Base-by-base conservation (phyloP, 2,329 filamentous ascomycete species). In the Ophiostoma piceae region DNA sequence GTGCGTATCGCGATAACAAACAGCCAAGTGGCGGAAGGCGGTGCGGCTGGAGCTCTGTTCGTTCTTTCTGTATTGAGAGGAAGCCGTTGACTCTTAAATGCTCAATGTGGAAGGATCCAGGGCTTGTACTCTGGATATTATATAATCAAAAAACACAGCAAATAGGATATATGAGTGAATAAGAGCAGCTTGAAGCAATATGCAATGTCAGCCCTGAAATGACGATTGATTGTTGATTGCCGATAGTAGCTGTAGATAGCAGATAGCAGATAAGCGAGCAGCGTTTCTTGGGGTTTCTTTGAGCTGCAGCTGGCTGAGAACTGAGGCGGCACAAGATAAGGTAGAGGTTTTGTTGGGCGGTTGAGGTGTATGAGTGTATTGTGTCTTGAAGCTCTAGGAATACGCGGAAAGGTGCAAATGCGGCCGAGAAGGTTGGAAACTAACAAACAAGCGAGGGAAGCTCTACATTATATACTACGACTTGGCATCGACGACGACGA, bases 1-100 rank as follows among this genome's bases (percentile, higher is more conserved):
- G 51, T 64, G 60, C 60, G 60, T 65, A 39, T 65, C 60, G 35
- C 62, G 62, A 65, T 65, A 65, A 65, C 37, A 47, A 29, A 7
- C n/a, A 39, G 65, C 7, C 19, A 57, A 39, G 35, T 39, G 19
- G 35, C 32, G 64, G 64, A 39, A 66, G 37, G 64, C 2, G 62
- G 32, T 64, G 60, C 19, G 64, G 64, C 9, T 41, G 64, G 64
- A 39, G 62, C 62, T 64, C 51, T 57, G n/a, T 47, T 47, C 7
- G 60, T 35, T 35, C 60, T 29, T 64, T 32, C 60, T 64, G 29
- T 64, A 19, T 7, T n/a, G 16, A 41, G 39, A 41, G 9, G 39
- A 14, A 51, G 51, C 22, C 8, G 51, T 26, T 26, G 16, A 19
- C n/a, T 12, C 51, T 14, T 4, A 7, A 57, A 57, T 57, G 22